Evolutionary conservation across 352 stramenopile genomes (phyloP), one percentile per base, ranked within the genome.

Genomic region (Chrysophaeum taylorii): DNA sequence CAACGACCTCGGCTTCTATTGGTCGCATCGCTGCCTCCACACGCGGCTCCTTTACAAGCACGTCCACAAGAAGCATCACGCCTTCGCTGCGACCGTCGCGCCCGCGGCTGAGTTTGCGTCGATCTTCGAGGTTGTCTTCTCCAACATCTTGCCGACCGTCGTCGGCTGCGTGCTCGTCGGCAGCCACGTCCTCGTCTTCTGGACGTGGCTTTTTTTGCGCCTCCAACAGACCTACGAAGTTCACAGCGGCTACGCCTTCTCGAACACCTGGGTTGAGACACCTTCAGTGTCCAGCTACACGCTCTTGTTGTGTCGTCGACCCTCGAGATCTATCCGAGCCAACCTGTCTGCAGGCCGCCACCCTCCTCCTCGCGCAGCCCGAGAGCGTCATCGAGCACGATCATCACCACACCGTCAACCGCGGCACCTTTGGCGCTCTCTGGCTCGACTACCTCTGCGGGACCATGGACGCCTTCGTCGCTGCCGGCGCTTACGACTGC

Each of bases 1-100:
- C 12, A 21, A 45, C 12, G 39, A 45, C 39, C 21, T 12, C 39
- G 12, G 12, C 39, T 45, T 45, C 39, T 78, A 78, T 39, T 77
- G 54, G 25, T 29, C 9, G 5, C 73, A 78, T 45, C 63, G 73
- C 21, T 23, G 36, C 2, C 35, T 70, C 0, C 73, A 78, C 60
- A 42, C 78, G 33, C 45, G n/a, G 21, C 41, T 31, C 14, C 45
- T 78, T 16, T 76, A 76, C 70, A 38, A 52, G 52, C 75, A 70
- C n/a, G 37, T 76, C 33, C 72, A 76, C 70, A 74, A 75, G 52
- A 69, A 68, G 33, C 72, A 76, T 35, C 72, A 76, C 41, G 35
- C 60, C 37, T 76, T 48, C 37, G 64, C 31, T 1, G 42, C 69
- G 15, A 53, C 69, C 0, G 50, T 75, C n/a, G 72, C 29, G 35